Percentiles rank a stretch among this genome's conserved stretches.
These are phyloP conservation scores for Haplosporangium sp. DNA, from an alignment of 371 early-diverging fungal genomes.

Conservation along the genomic window DNA sequence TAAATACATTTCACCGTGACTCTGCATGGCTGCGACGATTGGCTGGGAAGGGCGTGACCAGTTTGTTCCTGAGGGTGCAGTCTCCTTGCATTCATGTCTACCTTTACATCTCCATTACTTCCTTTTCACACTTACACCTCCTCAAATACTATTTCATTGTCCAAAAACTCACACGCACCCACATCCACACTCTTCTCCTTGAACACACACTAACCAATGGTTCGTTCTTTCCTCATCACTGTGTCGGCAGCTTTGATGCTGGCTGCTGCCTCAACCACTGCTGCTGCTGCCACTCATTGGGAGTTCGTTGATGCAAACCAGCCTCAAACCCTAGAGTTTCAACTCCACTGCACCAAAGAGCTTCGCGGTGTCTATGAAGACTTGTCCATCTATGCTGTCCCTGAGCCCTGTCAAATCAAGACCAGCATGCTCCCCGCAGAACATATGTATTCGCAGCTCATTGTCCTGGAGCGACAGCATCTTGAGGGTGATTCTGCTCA, in stretches of 20 bases:
- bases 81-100: no score
- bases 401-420: slow-evolving; percentile 24
- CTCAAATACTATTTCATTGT: no score
- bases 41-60: no score
- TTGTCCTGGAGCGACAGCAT: slow-evolving; percentile 51
- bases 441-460: slow-evolving; percentile 30
- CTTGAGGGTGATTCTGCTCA: slow-evolving; percentile 34
- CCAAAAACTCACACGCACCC: no score
- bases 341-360: slow-evolving; percentile 30
- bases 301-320: slow-evolving; percentile 34
- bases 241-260: slow-evolving; percentile 37
- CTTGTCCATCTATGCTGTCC: slow-evolving; percentile 44
- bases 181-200: neutral
- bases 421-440: slow-evolving; percentile 30
- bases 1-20: no score
- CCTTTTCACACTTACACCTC: no score
- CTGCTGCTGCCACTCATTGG: slow-evolving; percentile 24
- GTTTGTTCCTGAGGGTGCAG: no score
- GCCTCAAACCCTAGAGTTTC: slow-evolving; percentile 30
- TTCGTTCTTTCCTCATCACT: slow-evolving; percentile 31
- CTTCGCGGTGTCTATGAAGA: slow-evolving; percentile 51
- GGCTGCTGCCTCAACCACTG: slow-evolving; percentile 22
- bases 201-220: slow-evolving; percentile 19
- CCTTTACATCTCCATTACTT: no score
- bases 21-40: no score